These are phyloP conservation scores for Calamus simplicifolius DNA, from an alignment of 176 grass and related monocot species.

Conservation along the genomic window DNA sequence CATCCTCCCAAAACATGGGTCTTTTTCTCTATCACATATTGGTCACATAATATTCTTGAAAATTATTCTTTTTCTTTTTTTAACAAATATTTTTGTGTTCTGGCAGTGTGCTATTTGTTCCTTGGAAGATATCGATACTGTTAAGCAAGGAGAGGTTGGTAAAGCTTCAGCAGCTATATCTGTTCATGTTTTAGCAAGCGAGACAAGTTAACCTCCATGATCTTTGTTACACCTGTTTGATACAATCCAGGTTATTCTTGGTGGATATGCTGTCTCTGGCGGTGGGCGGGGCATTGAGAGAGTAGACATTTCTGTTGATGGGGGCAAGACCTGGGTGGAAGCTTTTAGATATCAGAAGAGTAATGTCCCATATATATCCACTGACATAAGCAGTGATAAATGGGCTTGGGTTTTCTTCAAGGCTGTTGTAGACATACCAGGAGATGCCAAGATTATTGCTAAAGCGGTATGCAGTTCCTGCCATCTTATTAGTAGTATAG, in stretches of 20 bases:
- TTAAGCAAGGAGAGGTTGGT: slow-evolving; percentile 60
- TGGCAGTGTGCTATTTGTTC: slow-evolving; percentile 81
- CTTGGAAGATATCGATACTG: slow-evolving; percentile 63
- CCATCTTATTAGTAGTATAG: not conserved
- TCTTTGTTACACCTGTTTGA: too few relatives aligned
- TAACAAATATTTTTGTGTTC: slow-evolving; percentile 20
- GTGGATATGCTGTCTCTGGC: slow-evolving; percentile 80
- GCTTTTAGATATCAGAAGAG: slow-evolving; percentile 58
- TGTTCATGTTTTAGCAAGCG: too few relatives aligned
- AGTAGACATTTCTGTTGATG: slow-evolving; percentile 73
- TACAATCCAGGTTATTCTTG: slow-evolving; percentile 42
- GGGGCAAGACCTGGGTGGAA: slow-evolving; percentile 78
- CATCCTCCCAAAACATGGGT: too few relatives aligned
- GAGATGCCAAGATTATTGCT: slow-evolving; percentile 60
- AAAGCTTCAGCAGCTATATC: not conserved
- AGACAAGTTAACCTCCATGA: too few relatives aligned
- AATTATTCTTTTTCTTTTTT: slow-evolving; percentile 7
- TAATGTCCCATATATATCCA: slow-evolving; percentile 40
- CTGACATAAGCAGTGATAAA: slow-evolving; percentile 60
- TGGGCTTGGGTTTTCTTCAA: slow-evolving; percentile 96
- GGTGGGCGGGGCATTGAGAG: slow-evolving; percentile 86
- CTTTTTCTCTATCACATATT: too few relatives aligned
- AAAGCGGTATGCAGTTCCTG: slow-evolving; percentile 57
- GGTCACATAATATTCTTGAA: not conserved
- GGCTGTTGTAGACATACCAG: slow-evolving; percentile 39